phyloP scores from a whole-genome alignment of 2,329 filamentous ascomycete genomes.

The Aspergillus transmontanensis region DNA sequence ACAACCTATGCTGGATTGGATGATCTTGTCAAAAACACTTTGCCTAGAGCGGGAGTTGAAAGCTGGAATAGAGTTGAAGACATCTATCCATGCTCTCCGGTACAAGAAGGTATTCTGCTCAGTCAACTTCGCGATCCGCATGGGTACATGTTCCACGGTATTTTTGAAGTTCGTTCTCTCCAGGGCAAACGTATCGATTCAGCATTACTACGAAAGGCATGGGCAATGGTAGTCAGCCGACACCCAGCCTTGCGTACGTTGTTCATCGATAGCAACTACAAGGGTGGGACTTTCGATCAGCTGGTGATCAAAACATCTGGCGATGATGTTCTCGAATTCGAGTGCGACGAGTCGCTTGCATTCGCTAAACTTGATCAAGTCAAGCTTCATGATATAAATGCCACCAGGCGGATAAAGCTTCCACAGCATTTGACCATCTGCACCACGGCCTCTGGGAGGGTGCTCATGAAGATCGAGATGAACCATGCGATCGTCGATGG shows the following conservation, averaged over 20 bases:
- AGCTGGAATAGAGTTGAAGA: constrained; percentile 34
- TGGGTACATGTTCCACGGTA: constrained; percentile 39
- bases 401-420: constrained; percentile 28
- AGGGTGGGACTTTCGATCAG: constrained; percentile 40
- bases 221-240: constrained; percentile 35
- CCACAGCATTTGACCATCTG: constrained; percentile 41
- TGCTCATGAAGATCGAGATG: constrained; percentile 41
- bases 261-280: constrained; percentile 38
- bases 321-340: constrained; percentile 30
- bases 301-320: constrained; percentile 34
- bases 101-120: constrained; percentile 41
- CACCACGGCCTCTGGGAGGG: constrained; percentile 30
- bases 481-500: constrained; percentile 44
- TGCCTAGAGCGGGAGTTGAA: constrained; percentile 39
- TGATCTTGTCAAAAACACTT: constrained; percentile 35
- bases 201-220: constrained; percentile 33
- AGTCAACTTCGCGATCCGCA: constrained; percentile 39
- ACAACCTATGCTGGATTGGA: constrained; percentile 45
- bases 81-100: constrained; percentile 40
- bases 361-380: constrained; percentile 31
- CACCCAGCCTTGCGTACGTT: constrained; percentile 38
- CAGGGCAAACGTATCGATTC: constrained; percentile 26
- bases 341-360: constrained; percentile 32
- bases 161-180: constrained; percentile 35
- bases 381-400: constrained; percentile 29